A percentile compares a stretch with the other conserved stretches of the same genome.
Evolutionary conservation across 2,329 filamentous ascomycete genomes (phyloP).

Genomic region (Chaetomiaceae sp.): DNA sequence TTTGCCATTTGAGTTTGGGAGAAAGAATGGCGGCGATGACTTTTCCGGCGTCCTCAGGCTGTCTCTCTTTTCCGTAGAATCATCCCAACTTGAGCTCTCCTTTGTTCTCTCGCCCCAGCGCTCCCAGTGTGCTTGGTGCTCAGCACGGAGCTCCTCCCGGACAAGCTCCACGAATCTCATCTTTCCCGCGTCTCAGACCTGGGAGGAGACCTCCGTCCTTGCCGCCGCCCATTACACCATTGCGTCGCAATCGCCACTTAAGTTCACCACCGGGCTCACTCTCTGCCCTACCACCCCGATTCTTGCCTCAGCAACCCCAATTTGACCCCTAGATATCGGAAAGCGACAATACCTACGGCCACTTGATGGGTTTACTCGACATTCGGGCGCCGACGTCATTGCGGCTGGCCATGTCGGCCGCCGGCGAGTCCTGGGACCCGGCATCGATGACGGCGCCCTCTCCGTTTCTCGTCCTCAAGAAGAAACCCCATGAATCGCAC

Average conservation of each 20-base stretch:
- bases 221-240: constrained; percentile 6
- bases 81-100: background rate
- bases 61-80: background rate
- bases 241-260: background rate
- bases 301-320: background rate
- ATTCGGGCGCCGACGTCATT: constrained; percentile 42
- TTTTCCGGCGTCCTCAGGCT: background rate
- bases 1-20: too few relatives aligned
- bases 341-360: constrained; percentile 4
- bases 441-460: constrained; percentile 31
- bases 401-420: constrained; percentile 34
- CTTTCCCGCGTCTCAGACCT: constrained; percentile 1
- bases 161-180: background rate
- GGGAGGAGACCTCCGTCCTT: too few relatives aligned
- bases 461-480: constrained; percentile 38
- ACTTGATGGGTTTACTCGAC: constrained; percentile 34
- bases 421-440: constrained; percentile 23
- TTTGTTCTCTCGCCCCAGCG: background rate
- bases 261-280: background rate
- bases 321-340: background rate
- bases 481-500: constrained; percentile 48
- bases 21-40: background rate
- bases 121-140: background rate
- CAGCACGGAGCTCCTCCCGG: background rate
- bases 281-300: background rate